Conservation (phyloP, 2,329 filamentous ascomycete species). For the Pseudogymnoascus destructans region DNA sequence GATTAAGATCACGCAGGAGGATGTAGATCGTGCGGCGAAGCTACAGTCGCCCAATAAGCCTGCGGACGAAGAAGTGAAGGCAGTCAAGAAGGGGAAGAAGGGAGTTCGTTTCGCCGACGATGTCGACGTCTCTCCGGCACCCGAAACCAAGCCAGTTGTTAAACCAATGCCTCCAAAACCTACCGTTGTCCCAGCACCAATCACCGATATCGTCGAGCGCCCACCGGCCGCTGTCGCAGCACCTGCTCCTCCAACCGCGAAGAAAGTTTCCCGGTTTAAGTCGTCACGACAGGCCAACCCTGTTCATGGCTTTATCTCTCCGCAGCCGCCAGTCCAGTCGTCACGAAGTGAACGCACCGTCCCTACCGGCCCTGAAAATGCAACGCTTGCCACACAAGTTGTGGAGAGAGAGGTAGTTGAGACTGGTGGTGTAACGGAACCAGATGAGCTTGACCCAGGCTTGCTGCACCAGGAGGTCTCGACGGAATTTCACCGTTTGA, state of each 20-base stretch:
- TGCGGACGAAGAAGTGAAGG: constrained; percentile 19
- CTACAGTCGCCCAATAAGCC: constrained; percentile 23
- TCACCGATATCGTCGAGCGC: constrained; percentile 35
- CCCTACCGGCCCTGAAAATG: constrained; percentile 29
- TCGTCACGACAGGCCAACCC: constrained; percentile 22
- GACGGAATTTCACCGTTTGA: constrained; percentile 67
- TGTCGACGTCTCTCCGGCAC: constrained; percentile 52
- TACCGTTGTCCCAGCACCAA: constrained; percentile 24
- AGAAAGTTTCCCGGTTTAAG: constrained; percentile 33
- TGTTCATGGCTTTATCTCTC: constrained; percentile 16
- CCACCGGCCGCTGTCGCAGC: constrained; percentile 16
- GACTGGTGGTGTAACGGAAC: constrained; percentile 29
- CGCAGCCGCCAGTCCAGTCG: constrained; percentile 17
- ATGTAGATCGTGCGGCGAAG: not conserved
- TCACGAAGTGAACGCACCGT: constrained; percentile 14
- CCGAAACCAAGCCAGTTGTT: constrained; percentile 22
- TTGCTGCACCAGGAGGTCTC: constrained; percentile 66
- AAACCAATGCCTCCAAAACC: constrained; percentile 14
- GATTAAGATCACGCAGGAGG: constrained; percentile 33
- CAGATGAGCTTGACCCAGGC: constrained; percentile 58
- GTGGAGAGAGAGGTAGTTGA: constrained; percentile 38
- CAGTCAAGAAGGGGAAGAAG: constrained; percentile 35
- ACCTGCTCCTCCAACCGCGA: constrained; percentile 19
- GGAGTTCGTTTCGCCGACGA: constrained; percentile 67
- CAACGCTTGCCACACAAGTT: constrained; percentile 45